phyloP scores from a whole-genome alignment of 176 grass and related monocot genomes.

The Urochloa ruziziensis region DNA sequence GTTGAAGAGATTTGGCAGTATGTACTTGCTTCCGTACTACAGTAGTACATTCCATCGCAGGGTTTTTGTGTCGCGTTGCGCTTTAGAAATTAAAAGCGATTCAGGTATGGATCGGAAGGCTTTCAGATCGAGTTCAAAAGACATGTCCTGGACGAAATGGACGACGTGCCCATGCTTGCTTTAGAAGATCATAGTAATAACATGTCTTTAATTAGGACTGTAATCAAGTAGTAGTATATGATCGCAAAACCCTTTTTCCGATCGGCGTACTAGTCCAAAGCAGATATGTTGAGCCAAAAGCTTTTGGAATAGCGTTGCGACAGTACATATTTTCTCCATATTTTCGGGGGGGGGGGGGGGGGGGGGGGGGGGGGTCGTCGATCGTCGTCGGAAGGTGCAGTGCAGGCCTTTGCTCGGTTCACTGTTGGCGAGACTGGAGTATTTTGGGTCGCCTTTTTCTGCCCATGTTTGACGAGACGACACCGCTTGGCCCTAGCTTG shows the following conservation, averaged over 20 bases:
- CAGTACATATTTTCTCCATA: background rate
- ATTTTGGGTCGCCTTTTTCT: background rate
- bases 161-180: too few relatives aligned
- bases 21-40: background rate
- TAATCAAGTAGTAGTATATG: background rate
- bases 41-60: background rate
- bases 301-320: background rate
- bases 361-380: background rate
- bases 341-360: background rate
- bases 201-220: background rate
- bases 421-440: background rate
- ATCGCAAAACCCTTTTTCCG: background rate
- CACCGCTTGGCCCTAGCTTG: background rate
- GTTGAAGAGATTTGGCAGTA: background rate
- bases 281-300: background rate
- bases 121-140: background rate
- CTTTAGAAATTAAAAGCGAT: background rate
- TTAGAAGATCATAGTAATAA: too few relatives aligned
- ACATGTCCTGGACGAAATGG: background rate
- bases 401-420: background rate
- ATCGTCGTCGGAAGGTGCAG: background rate
- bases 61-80: conserved; percentile 11
- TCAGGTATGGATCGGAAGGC: background rate
- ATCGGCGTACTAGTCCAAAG: background rate
- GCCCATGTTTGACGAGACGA: background rate